Base-by-base conservation (phyloP, 2,329 filamentous ascomycete genomes). In the Atkinsonella texensis region DNA sequence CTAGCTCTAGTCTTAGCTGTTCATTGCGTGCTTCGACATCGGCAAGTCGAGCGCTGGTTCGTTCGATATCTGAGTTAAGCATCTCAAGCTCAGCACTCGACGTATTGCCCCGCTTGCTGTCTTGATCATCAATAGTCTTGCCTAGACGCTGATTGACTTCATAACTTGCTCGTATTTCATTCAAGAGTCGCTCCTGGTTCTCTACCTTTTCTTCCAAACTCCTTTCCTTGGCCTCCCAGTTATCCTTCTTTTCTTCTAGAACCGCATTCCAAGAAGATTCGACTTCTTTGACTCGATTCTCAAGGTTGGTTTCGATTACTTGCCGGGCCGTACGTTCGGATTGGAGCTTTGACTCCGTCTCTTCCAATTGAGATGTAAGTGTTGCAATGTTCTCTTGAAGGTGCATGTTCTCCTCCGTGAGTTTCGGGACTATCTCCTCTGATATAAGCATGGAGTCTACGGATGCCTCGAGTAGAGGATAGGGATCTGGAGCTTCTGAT, bases 21-120 rank as follows among this genome's bases (percentile, higher is more conserved):
- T 98, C 93, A 64, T 98, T 98, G 50, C 93, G 83, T 12, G 88
- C 87, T 68, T 97, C 89, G 8, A 97, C 81, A 57, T 98, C 91
- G 18, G 90, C 89, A 54, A 98, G 73, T 53, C 94, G 77, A 43
- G 87, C 73, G 62, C 87, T 95, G 12, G 91, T 91, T 60, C 89
- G 84, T 64, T 98, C 93, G 28, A 98, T 71, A 61, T 98, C 93
- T 0, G 89, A 86, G 62, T 86, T 85, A 52, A 95, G 84, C 73
- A 98, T 91, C 59, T 97, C 93, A 54, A 98, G 76, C 68, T 98
- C 93, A 12, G 91, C 93, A 60, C 82, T 88, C 4, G 87, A 86
- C 49, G 93, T 86, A 52, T 84, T 80, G 33, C 77, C 80, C 28
- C 77, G 75, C 31, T 74, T 74, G 20, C 77, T 77, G 31, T 73